Evolutionary conservation across 257 asterid genomes (phyloP).

Genomic region (Eustoma russellianum): DNA sequence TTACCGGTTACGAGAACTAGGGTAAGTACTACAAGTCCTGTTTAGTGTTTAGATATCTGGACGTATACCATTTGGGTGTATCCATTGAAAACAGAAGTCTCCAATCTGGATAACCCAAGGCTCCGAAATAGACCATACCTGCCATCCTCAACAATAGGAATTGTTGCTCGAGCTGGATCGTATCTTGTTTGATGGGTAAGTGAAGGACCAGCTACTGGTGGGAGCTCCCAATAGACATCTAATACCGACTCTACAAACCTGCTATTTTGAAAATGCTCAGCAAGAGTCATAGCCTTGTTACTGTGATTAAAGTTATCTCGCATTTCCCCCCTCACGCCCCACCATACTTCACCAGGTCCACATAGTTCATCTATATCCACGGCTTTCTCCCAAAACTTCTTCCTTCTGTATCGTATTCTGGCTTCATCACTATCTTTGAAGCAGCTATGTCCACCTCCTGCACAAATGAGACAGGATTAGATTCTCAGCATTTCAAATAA

Average conservation of each 20-base stretch:
- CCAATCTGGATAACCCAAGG: slow-evolving; percentile 61
- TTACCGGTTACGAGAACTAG: too few relatives aligned
- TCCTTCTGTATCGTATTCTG: slow-evolving; percentile 61
- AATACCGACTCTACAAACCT: slow-evolving; percentile 81
- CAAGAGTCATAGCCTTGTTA: slow-evolving; percentile 52
- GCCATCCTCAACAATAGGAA: slow-evolving; percentile 88
- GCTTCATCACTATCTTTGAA: slow-evolving; percentile 89
- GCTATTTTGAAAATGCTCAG: slow-evolving; percentile 73
- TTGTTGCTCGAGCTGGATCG: slow-evolving; percentile 78
- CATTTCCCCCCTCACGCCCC: slow-evolving; percentile 94
- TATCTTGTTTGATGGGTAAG: slow-evolving; percentile 93
- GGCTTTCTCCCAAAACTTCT: slow-evolving; percentile 89
- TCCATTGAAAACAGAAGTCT: slow-evolving; percentile 76
- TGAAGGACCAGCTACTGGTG: slow-evolving; percentile 97
- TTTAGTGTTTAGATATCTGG: slow-evolving; percentile 63
- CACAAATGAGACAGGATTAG: background rate
- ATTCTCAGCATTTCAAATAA: background rate
- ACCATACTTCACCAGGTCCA: slow-evolving; percentile 94
- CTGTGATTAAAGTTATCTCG: slow-evolving; percentile 92
- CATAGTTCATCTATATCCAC: slow-evolving; percentile 77
- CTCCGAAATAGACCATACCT: slow-evolving; percentile 56
- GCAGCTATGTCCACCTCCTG: slow-evolving; percentile 99
- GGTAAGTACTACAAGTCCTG: slow-evolving; percentile 20
- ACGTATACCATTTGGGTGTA: slow-evolving; percentile 98
- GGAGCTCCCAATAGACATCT: slow-evolving; percentile 92